Evolutionary conservation across 2,329 filamentous ascomycete species (phyloP).

Genomic region (Hypoxylon rubiginosum): DNA sequence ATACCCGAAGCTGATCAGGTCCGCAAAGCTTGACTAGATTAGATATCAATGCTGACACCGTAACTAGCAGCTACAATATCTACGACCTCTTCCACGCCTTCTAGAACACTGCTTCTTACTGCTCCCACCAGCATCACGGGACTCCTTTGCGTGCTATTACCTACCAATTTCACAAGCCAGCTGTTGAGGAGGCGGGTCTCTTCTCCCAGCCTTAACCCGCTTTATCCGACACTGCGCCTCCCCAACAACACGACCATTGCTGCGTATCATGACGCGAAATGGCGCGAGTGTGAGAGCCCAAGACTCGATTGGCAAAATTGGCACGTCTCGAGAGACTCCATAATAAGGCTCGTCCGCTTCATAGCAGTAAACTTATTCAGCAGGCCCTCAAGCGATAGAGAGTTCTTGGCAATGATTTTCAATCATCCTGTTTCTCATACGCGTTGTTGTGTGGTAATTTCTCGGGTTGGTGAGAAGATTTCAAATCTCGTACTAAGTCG

Average conservation of each 20-base stretch:
- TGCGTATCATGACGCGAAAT: slow-evolving; percentile 7
- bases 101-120: neutral
- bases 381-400: neutral
- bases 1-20: slow-evolving; percentile 1
- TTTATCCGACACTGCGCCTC: neutral
- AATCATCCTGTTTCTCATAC: neutral
- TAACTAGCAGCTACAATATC: slow-evolving; percentile 21
- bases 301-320: neutral
- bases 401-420: slow-evolving; percentile 2
- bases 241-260: slow-evolving; percentile 20
- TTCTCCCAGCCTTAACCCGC: slow-evolving; percentile 16
- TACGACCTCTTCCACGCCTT: slow-evolving; percentile 26
- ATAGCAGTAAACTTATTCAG: slow-evolving; percentile 16
- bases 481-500: neutral
- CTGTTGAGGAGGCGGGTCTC: slow-evolving; percentile 10
- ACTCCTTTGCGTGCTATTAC: slow-evolving; percentile 29
- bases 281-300: slow-evolving; percentile 1
- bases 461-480: neutral
- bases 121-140: neutral
- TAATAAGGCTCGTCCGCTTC: neutral
- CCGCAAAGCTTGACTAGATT: slow-evolving; percentile 24
- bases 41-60: slow-evolving; percentile 21
- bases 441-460: neutral
- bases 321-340: slow-evolving; percentile 3
- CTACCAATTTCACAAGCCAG: slow-evolving; percentile 8